Evolutionary conservation across 208 protist species (phyloP), one percentile per base, ranked within the genome.

Genomic region (Giardia muris): DNA sequence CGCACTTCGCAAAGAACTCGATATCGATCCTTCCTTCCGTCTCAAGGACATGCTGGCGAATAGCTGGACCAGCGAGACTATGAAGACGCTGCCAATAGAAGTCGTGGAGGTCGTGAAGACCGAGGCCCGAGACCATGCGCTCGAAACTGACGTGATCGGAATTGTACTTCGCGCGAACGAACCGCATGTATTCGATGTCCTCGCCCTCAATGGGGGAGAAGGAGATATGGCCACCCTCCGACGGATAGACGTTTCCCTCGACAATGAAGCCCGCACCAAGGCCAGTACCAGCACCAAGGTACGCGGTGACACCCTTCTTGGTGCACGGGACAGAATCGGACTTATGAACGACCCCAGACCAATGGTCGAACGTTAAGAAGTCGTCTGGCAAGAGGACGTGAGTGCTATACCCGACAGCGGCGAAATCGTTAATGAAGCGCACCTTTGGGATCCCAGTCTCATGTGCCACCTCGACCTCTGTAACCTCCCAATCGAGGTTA

Each of bases 351-450:
- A 30, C 10, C 19, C 57, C 57, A 4, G 4, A 19, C 45, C 42
- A 19, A 46, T 22, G 3, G 42, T 89, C 86, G 19, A 44, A 44
- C 3, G 4, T 43, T 4, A 89, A 43, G 45, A 45, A 76, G 57
- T 76, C 57, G 57, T 76, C 57, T 39, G 57, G 57, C 10, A 10
- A 30, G 86, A 46, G 4, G 42, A 43, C 4, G 39, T 45, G 86
- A 89, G 45, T 4, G 39, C 86, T 43, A 43, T 44, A 89, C n/a
- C 87, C 87, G 43, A 90, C n/a, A 46, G 87, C 87, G 4, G 1
- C 87, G n/a, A 90, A 90, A n/a, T 90, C 87, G 87, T 90, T 90
- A 1, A 90, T 90, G n/a, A 90, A 10, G 2, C 45, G 46, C 57
- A 76, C 30, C 19, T 2, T 2, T 44, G 43, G 43, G 19, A 76